Conservation (phyloP, 148 eudicot genomes). For the Diospyros kaki region DNA sequence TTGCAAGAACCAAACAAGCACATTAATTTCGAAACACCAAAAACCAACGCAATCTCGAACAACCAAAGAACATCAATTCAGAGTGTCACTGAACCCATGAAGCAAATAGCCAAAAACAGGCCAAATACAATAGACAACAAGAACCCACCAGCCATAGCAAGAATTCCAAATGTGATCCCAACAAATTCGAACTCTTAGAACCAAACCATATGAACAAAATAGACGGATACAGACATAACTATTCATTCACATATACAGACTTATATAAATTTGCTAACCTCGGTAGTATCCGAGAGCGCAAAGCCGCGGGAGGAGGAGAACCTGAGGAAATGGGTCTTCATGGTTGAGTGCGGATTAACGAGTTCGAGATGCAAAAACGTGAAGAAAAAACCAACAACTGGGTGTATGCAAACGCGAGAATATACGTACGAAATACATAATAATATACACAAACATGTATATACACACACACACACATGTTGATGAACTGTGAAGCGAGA, state of each 20-base stretch:
- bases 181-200: slow-evolving; percentile 13
- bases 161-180: slow-evolving; percentile 21
- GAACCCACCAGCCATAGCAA: not conserved
- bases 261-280: slow-evolving; percentile 12
- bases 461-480: not conserved
- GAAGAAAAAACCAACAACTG: not conserved
- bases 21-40: slow-evolving; percentile 15
- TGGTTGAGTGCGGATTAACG: slow-evolving; percentile 16
- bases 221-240: not conserved
- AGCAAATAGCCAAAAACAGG: not conserved
- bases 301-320: slow-evolving; percentile 15
- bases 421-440: no score
- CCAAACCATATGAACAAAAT: slow-evolving; percentile 4
- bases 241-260: not conserved
- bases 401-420: not conserved
- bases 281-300: slow-evolving; percentile 3
- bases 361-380: slow-evolving; percentile 21
- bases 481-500: not conserved
- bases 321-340: slow-evolving; percentile 22
- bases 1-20: not conserved
- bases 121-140: not conserved
- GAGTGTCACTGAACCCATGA: not conserved
- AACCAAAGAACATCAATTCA: not conserved
- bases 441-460: not conserved
- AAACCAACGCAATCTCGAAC: slow-evolving; percentile 6